Evolutionary conservation across 768 basidiomycete species (phyloP).

Genomic region (Lentinula lateritia): DNA sequence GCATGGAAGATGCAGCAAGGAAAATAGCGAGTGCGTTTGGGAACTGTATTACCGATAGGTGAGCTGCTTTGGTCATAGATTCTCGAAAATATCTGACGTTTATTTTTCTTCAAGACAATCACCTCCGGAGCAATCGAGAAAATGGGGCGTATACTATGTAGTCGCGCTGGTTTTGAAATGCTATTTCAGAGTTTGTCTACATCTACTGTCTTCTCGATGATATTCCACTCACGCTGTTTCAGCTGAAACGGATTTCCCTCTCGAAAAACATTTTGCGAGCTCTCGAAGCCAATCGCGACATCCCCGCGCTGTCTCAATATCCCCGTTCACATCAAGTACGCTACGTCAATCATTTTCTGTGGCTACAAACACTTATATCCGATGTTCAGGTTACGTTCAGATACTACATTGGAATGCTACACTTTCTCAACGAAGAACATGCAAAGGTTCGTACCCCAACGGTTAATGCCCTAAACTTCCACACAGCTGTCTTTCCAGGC

Average conservation of each 20-base stretch:
- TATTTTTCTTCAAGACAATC: slow-evolving; percentile 43
- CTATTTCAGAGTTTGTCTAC: slow-evolving; percentile 77
- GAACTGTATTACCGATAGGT: slow-evolving; percentile 77
- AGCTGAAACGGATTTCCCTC: slow-evolving; percentile 90
- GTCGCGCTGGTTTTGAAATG: slow-evolving; percentile 88
- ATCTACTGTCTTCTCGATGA: background rate
- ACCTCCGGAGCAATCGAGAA: slow-evolving; percentile 67
- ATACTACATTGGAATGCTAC: slow-evolving; percentile 94
- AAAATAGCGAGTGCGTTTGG: slow-evolving; percentile 88
- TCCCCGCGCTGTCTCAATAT: slow-evolving; percentile 70
- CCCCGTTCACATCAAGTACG: slow-evolving; percentile 83
- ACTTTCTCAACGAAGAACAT: slow-evolving; percentile 91
- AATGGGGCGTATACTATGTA: slow-evolving; percentile 91
- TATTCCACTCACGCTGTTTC: background rate
- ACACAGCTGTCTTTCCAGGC: slow-evolving; percentile 38
- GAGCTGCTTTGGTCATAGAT: background rate
- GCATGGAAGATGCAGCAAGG: slow-evolving; percentile 84
- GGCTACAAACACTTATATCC: slow-evolving; percentile 13
- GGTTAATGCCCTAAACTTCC: background rate
- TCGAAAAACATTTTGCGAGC: slow-evolving; percentile 91
- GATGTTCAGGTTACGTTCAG: slow-evolving; percentile 76
- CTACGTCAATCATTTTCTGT: slow-evolving; percentile 7
- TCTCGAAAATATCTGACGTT: background rate
- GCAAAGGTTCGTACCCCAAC: slow-evolving; percentile 48
- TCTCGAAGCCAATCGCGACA: slow-evolving; percentile 77